These are phyloP conservation scores for Penicillium freii DNA, from an alignment of 2,329 filamentous ascomycete species.

Conservation along the genomic window DNA sequence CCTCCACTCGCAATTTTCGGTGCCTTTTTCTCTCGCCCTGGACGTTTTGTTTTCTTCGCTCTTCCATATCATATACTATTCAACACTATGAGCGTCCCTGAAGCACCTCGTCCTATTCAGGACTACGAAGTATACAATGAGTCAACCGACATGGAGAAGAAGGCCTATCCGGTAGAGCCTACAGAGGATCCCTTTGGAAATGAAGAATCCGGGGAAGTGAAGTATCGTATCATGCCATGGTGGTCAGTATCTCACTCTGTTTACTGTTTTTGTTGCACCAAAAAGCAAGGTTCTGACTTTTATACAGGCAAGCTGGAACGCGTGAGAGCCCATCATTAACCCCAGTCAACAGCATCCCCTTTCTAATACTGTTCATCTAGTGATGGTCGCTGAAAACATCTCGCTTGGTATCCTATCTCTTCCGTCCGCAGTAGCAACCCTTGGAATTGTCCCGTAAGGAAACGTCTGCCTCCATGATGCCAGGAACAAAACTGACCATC, in stretches of 20 bases:
- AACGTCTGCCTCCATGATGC: background rate
- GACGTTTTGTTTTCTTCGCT: constrained; percentile 1
- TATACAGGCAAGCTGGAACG: constrained; percentile 41
- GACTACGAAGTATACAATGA: constrained; percentile 20
- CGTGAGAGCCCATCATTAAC: constrained; percentile 27
- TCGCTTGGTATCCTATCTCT: constrained; percentile 57
- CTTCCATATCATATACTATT: background rate
- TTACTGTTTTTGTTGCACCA: background rate
- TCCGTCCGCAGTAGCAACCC: constrained; percentile 51
- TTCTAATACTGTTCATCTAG: constrained; percentile 18
- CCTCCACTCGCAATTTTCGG: constrained; percentile 14
- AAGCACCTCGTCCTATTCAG: constrained; percentile 10
- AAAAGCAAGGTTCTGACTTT: constrained; percentile 2
- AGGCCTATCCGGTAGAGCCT: constrained; percentile 11
- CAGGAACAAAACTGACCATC: constrained; percentile 3
- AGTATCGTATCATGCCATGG: constrained; percentile 53
- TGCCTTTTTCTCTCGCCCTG: constrained; percentile 14
- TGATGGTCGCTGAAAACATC: constrained; percentile 59
- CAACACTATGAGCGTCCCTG: constrained; percentile 15
- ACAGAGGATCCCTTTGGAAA: constrained; percentile 37
- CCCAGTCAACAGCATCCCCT: background rate
- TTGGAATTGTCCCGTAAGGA: constrained; percentile 53
- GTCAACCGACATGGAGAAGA: constrained; percentile 18
- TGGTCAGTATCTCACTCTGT: constrained; percentile 19
- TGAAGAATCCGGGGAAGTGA: constrained; percentile 41